Conservation (phyloP, 2,329 filamentous ascomycete species). For the Neonectria neomacrospora region DNA sequence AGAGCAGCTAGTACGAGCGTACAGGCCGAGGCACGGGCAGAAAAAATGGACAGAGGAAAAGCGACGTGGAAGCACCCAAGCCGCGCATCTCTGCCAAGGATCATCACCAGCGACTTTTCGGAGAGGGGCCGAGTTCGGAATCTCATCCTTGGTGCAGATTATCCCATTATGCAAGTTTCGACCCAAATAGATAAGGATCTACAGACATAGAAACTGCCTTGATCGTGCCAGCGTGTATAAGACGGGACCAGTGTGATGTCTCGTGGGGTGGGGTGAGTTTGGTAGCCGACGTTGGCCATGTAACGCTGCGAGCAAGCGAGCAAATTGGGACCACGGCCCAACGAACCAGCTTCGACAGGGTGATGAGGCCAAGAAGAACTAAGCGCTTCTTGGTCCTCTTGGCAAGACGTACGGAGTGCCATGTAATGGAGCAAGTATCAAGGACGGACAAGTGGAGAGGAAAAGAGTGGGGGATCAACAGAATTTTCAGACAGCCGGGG, state of each 20-base stretch:
- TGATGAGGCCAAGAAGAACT: constrained; percentile 2
- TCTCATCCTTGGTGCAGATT: constrained; percentile 3
- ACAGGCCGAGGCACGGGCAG: background rate
- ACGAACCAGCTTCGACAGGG: background rate
- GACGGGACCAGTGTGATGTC: background rate
- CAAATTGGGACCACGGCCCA: constrained; percentile 21
- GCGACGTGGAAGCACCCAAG: constrained; percentile 3
- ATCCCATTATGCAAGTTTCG: background rate
- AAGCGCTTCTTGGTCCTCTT: background rate
- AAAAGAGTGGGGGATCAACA: background rate
- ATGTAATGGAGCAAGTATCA: background rate
- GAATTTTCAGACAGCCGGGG: background rate
- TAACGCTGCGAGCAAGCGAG: background rate
- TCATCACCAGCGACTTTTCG: background rate
- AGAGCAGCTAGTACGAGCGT: background rate
- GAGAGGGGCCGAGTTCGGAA: constrained; percentile 31
- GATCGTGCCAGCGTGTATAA: background rate
- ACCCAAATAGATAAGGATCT: background rate
- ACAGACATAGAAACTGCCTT: background rate
- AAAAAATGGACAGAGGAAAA: constrained; percentile 1
- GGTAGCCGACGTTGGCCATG: background rate
- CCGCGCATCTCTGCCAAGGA: background rate
- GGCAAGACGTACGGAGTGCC: background rate
- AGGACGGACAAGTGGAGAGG: background rate
- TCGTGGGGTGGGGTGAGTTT: background rate